Conservation (phyloP, 345 rosid species). For the Populus deltoides region DNA sequence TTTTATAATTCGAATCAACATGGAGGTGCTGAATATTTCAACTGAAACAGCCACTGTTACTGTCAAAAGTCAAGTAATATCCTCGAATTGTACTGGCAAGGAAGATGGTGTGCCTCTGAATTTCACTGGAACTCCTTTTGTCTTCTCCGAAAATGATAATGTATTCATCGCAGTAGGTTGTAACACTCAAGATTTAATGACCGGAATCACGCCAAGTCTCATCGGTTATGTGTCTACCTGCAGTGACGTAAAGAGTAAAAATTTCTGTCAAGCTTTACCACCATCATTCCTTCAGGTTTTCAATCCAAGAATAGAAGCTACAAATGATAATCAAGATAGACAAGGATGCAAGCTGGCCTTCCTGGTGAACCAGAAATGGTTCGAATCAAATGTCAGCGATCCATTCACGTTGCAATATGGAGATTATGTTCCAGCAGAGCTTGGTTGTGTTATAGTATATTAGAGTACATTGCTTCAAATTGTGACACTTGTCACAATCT, state of each 20-base stretch:
- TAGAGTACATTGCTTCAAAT: too few species aligned
- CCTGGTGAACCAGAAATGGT: too few species aligned
- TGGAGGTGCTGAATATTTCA: background rate
- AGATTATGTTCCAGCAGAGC: too few species aligned
- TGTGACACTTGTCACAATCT: too few species aligned
- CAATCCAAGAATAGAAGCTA: background rate
- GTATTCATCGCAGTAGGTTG: constrained; percentile 15
- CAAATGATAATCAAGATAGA: background rate
- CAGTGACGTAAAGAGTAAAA: too few species aligned
- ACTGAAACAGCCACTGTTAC: background rate
- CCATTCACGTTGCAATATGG: too few species aligned
- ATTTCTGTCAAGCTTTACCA: background rate
- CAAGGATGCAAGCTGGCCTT: too few species aligned
- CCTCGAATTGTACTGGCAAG: background rate
- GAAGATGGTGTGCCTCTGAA: background rate
- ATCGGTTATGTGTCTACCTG: background rate
- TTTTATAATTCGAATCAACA: background rate
- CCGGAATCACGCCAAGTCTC: rapidly evolving
- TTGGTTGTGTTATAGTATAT: too few species aligned
- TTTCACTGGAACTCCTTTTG: constrained; percentile 1
- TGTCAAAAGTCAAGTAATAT: background rate
- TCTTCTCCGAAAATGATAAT: background rate
- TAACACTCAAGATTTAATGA: background rate
- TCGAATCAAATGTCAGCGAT: too few species aligned
- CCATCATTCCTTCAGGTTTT: background rate